phyloP scores from a whole-genome alignment of 2,329 filamentous ascomycete species.

The Pleomassaria siparia region DNA sequence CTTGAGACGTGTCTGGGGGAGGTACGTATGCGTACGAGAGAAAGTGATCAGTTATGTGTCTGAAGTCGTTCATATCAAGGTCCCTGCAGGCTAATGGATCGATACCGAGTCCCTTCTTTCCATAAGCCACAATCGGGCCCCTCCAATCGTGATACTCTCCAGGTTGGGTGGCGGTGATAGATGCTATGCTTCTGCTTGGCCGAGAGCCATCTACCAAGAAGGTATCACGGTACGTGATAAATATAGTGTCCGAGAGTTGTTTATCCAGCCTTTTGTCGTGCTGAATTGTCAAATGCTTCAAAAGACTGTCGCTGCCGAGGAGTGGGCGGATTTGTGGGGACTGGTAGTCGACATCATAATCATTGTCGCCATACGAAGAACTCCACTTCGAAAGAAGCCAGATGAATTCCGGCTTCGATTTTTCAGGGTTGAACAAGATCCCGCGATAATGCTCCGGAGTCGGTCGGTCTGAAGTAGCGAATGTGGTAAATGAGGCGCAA shows the following conservation, averaged over 20 bases:
- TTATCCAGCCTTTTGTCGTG: conserved; percentile 3
- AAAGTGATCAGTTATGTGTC: conserved; percentile 14
- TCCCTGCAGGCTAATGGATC: conserved; percentile 4
- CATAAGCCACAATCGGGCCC: conserved; percentile 10
- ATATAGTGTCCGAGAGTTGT: conserved; percentile 7
- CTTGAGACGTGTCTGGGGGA: background rate
- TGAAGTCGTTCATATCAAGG: conserved; percentile 13
- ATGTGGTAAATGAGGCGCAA: conserved; percentile 13
- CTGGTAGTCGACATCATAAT: background rate
- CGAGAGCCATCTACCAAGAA: conserved; percentile 13
- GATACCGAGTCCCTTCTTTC: background rate
- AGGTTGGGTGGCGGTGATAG: background rate
- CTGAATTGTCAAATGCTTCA: background rate
- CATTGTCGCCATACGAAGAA: background rate
- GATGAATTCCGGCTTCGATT: conserved; percentile 10
- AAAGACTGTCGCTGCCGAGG: background rate
- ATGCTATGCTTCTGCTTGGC: conserved; percentile 10
- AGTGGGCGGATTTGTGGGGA: background rate
- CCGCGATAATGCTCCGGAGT: conserved; percentile 1
- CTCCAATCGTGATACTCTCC: conserved; percentile 9
- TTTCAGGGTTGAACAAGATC: conserved; percentile 12
- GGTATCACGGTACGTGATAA: conserved; percentile 6
- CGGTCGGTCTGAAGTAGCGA: conserved; percentile 7
- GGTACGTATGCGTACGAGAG: conserved; percentile 5
- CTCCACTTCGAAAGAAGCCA: conserved; percentile 5